A percentile compares a stretch with the other conserved stretches of the same genome.
Evolutionary conservation across 495 filamentous ascomycete genomes (phyloP).

Genomic region (Aspergillus carlsbadensis): DNA sequence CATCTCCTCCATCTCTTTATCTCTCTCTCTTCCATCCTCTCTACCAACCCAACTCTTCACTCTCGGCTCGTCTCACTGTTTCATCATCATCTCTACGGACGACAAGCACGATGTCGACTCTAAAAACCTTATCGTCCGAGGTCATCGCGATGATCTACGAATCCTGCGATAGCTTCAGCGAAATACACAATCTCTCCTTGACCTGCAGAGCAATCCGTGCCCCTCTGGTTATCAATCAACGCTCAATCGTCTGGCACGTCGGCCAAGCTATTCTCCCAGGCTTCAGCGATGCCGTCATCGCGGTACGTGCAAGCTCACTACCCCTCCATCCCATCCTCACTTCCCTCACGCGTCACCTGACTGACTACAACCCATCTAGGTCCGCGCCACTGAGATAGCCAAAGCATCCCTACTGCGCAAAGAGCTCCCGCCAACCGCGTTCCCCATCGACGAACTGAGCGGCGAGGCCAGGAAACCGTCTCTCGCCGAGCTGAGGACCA

Average conservation of each 20-base stretch:
- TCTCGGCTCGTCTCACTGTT: too few species aligned
- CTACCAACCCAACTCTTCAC: too few species aligned
- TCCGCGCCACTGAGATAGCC: slow-evolving; percentile 9
- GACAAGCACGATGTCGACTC: too few species aligned
- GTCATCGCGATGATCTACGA: too few species aligned
- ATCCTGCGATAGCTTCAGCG: too few species aligned
- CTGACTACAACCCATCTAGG: background rate
- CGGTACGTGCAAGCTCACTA: background rate
- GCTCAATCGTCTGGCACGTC: slow-evolving; percentile 1
- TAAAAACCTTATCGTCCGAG: too few species aligned
- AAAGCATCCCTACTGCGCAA: background rate
- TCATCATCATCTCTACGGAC: too few species aligned
- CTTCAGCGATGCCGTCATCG: slow-evolving; percentile 8
- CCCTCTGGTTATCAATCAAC: background rate
- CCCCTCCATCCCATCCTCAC: background rate
- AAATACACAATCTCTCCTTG: background rate
- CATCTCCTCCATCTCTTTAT: too few species aligned
- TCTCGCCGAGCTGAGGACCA: background rate
- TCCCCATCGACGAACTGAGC: background rate
- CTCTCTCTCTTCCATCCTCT: too few species aligned
- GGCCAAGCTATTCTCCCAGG: background rate
- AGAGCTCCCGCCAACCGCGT: slow-evolving; percentile 9
- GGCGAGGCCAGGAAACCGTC: background rate
- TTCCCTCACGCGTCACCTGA: too few species aligned
- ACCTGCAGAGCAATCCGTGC: background rate